phyloP scores from a whole-genome alignment of 164 flowering plant species.

The Nymphaea colorata region DNA sequence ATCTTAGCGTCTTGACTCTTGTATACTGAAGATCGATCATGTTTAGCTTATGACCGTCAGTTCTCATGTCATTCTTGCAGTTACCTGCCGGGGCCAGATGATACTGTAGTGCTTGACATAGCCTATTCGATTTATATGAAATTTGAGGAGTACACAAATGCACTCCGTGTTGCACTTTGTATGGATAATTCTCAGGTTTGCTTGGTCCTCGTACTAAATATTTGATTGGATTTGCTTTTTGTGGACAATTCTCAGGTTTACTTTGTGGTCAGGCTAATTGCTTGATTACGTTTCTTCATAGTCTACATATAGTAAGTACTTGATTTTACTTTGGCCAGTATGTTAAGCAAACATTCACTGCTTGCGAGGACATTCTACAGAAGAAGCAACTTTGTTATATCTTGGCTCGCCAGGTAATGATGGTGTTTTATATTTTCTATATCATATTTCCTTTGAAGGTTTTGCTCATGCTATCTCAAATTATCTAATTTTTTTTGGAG shows the following conservation, averaged over 20 bases:
- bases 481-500: neutral
- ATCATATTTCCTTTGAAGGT: neutral
- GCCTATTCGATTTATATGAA: conserved; percentile 77
- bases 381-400: conserved; percentile 91
- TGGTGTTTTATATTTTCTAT: conserved; percentile 10
- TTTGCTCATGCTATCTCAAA: neutral
- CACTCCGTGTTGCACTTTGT: conserved; percentile 80
- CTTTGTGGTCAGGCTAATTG: too few relatives aligned
- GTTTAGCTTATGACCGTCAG: neutral
- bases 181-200: conserved; percentile 78
- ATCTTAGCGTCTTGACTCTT: too few relatives aligned
- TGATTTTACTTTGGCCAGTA: conserved; percentile 38
- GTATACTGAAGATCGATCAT: too few relatives aligned
- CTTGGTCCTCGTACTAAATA: neutral
- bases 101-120: conserved; percentile 72
- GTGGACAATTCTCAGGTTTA: too few relatives aligned
- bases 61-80: conserved; percentile 27
- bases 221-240: neutral
- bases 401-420: conserved; percentile 76
- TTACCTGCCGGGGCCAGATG: conserved; percentile 98
- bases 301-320: neutral
- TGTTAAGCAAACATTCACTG: conserved; percentile 61
- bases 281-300: too few relatives aligned
- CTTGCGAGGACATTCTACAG: conserved; percentile 43
- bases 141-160: conserved; percentile 70